Conservation (phyloP, 495 filamentous ascomycete species). For the Tuber microsphaerosporum region DNA sequence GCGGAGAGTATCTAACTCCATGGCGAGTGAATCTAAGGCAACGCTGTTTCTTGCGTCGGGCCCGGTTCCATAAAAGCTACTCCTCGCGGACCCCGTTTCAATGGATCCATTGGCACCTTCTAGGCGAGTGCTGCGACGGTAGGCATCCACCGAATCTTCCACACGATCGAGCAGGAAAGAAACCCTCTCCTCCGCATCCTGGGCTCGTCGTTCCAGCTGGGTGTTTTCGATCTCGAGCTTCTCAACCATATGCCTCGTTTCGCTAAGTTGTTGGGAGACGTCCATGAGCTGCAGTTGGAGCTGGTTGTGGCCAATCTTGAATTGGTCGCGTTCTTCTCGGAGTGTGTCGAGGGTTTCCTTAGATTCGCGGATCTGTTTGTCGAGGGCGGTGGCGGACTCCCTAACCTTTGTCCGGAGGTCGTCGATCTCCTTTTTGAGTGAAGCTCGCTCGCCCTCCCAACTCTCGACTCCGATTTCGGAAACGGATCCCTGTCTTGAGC, state of each 20-base stretch:
- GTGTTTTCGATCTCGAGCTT: conserved; percentile 74
- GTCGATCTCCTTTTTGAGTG: conserved; percentile 59
- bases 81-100: conserved; percentile 55
- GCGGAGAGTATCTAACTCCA: conserved; percentile 80
- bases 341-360: conserved; percentile 59
- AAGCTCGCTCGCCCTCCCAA: conserved; percentile 71
- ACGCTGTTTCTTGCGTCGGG: conserved; percentile 65
- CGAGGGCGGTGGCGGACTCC: conserved; percentile 58
- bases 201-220: conserved; percentile 68
- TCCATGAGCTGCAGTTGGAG: conserved; percentile 54
- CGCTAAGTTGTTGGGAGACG: conserved; percentile 46
- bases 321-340: conserved; percentile 61
- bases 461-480: conserved; percentile 47
- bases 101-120: conserved; percentile 33
- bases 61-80: conserved; percentile 46
- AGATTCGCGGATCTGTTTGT: conserved; percentile 61
- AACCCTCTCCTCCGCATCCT: conserved; percentile 88
- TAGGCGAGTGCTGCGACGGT: conserved; percentile 54
- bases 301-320: conserved; percentile 52
- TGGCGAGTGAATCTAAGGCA: conserved; percentile 83
- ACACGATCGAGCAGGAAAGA: conserved; percentile 89
- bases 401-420: conserved; percentile 60
- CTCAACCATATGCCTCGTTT: conserved; percentile 62
- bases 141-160: conserved; percentile 85
- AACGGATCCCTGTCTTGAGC: conserved; percentile 40